These are phyloP conservation scores for Alternaria sp. DNA, from an alignment of 2,329 filamentous ascomycete species.

Conservation along the genomic window DNA sequence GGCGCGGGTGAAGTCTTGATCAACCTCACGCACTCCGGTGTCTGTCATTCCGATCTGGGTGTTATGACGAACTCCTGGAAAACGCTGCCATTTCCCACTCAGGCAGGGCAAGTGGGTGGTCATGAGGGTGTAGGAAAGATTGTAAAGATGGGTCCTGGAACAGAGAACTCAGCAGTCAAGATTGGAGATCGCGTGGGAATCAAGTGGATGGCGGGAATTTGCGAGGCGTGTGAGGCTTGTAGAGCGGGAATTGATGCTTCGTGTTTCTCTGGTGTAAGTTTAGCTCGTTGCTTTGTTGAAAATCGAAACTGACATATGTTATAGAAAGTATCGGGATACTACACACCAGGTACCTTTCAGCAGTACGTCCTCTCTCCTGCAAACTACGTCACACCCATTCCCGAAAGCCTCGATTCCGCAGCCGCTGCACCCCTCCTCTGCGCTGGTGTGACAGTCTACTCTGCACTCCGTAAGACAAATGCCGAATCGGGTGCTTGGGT, in stretches of 20 bases:
- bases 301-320: neutral
- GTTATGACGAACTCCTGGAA: conserved; percentile 62
- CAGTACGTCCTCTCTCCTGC: conserved; percentile 72
- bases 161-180: conserved; percentile 65
- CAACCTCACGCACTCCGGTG: conserved; percentile 70
- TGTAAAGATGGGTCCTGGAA: conserved; percentile 70
- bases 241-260: conserved; percentile 56
- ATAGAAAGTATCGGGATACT: conserved; percentile 69
- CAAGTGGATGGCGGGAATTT: conserved; percentile 71
- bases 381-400: conserved; percentile 75
- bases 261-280: conserved; percentile 45
- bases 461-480: conserved; percentile 68
- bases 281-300: neutral
- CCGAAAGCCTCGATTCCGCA: conserved; percentile 66
- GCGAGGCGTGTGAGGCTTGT: conserved; percentile 53
- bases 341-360: conserved; percentile 76
- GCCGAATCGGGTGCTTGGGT: conserved; percentile 69
- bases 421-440: conserved; percentile 72
- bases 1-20: conserved; percentile 70
- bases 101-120: conserved; percentile 70
- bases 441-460: conserved; percentile 73
- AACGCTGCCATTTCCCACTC: conserved; percentile 66
- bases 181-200: conserved; percentile 75
- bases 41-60: conserved; percentile 70
- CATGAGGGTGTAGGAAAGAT: conserved; percentile 74